Base-by-base conservation (phyloP, 768 basidiomycete genomes). In the Tephrocybe sp. region DNA sequence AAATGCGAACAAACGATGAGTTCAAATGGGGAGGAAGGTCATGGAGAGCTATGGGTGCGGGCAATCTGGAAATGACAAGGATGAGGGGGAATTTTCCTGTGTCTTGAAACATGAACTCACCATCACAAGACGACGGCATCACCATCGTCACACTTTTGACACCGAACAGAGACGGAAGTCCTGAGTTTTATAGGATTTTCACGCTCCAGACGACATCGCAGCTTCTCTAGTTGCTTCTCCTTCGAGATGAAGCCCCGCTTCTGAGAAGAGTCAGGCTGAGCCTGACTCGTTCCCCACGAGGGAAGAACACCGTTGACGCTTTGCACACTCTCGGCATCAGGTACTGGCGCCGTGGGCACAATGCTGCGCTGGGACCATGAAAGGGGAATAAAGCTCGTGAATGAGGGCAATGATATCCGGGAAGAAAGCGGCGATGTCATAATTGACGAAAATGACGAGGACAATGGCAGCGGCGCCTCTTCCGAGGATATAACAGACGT, bases 221-320 rank as follows among this genome's bases (percentile, higher is more conserved):
- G 66, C 66, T 77, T 82, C 61, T 79, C 77, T 57, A 91, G 64
- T 64, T 91, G 89, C 55, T 71, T 76, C 58, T 83, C 77, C 61
- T 77, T 84, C 22, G 82, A 74, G 40, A 87, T 82, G 60, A 73
- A 87, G 49, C 67, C 66, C 53, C 68, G 58, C 50, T 62, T 62
- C 31, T 13, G 41, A 23, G 56, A 34, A 34, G 27, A 33, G 16
- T 34, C 41, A 42, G 42, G 21, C 40, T 31, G 44, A 30, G 27
- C 22, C 6, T 34, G 31, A 21, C 24, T 23, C 13, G 39, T 15
- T 36, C 15, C 41, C 30, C 47, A 33, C 29, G 29, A 36, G 15
- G 38, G 15, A 8, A 19, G 12, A 24, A 45, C 23, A 40, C 16
- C 24, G 21, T 46, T 46, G 31, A 18, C 16, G 21, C 46, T 44